Conservation (phyloP, 2,329 filamentous ascomycete species). For the Aspergillus quadricinctus region DNA sequence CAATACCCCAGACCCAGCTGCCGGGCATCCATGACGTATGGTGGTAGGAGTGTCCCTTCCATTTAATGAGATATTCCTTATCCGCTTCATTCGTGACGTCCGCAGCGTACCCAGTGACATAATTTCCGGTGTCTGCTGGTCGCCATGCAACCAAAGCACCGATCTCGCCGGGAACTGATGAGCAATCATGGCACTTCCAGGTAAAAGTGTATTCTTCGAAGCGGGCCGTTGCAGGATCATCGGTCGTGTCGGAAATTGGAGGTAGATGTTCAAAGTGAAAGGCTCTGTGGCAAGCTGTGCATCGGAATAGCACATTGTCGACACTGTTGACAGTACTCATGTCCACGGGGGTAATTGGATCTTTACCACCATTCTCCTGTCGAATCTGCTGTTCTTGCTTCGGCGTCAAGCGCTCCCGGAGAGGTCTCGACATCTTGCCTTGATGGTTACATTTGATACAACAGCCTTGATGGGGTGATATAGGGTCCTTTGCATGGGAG, state of each 20-base stretch:
- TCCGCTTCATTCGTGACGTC: slow-evolving; percentile 64
- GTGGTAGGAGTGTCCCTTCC: slow-evolving; percentile 74
- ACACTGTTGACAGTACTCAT: slow-evolving; percentile 66
- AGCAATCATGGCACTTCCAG: slow-evolving; percentile 80
- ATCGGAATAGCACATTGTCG: slow-evolving; percentile 77
- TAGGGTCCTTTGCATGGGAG: slow-evolving; percentile 62
- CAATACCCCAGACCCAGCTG: slow-evolving; percentile 77
- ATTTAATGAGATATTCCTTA: slow-evolving; percentile 92
- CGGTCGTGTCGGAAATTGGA: slow-evolving; percentile 22
- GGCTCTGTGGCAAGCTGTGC: slow-evolving; percentile 66
- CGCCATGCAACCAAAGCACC: slow-evolving; percentile 85
- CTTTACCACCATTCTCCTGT: slow-evolving; percentile 70
- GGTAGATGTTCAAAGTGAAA: slow-evolving; percentile 85
- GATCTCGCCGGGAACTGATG: slow-evolving; percentile 61
- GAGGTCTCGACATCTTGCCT: slow-evolving; percentile 69
- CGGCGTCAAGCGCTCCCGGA: slow-evolving; percentile 67
- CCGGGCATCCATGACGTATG: slow-evolving; percentile 84
- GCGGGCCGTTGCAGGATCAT: slow-evolving; percentile 53
- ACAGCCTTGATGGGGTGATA: slow-evolving; percentile 63
- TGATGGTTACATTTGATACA: slow-evolving; percentile 66
- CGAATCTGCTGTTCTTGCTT: slow-evolving; percentile 80
- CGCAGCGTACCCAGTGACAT: slow-evolving; percentile 50
- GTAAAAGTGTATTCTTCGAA: slow-evolving; percentile 67
- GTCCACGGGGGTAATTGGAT: slow-evolving; percentile 67
- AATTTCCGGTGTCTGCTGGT: slow-evolving; percentile 57